Percentiles rank a stretch among this genome's conserved stretches.
phyloP scores from a whole-genome alignment of 176 grass and related monocot species.

The Musa schizocarpa region DNA sequence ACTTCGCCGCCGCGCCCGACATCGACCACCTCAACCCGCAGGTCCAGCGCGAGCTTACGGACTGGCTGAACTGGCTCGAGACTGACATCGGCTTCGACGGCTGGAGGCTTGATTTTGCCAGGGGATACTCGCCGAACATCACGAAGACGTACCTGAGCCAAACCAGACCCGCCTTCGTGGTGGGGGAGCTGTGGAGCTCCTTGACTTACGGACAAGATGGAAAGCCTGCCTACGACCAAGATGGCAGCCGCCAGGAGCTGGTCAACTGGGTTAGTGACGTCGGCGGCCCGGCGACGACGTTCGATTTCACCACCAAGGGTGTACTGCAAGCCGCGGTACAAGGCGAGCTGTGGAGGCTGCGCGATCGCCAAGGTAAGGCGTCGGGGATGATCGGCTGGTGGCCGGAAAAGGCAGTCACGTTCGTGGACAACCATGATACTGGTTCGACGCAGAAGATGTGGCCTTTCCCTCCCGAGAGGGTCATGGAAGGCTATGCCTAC shows the following conservation, averaged over 20 bases:
- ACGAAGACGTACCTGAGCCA: conserved; percentile 48
- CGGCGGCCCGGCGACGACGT: conserved; percentile 42
- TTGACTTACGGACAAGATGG: conserved; percentile 51
- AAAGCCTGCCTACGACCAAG: conserved; percentile 53
- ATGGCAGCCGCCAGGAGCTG: conserved; percentile 46
- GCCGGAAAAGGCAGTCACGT: conserved; percentile 74
- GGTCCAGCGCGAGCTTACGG: conserved; percentile 68
- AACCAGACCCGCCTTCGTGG: conserved; percentile 43
- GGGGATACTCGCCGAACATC: conserved; percentile 50
- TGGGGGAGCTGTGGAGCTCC: conserved; percentile 77
- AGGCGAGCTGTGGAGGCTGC: conserved; percentile 64
- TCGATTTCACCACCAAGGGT: conserved; percentile 93
- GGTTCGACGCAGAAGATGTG: conserved; percentile 50
- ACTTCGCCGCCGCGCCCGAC: conserved; percentile 57
- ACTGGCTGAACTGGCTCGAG: conserved; percentile 89
- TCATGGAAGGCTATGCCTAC: conserved; percentile 78
- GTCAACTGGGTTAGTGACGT: conserved; percentile 59
- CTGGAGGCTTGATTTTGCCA: conserved; percentile 77
- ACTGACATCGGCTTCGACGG: conserved; percentile 61
- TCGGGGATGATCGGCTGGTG: conserved; percentile 62
- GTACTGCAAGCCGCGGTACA: conserved; percentile 55
- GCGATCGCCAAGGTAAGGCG: conserved; percentile 53
- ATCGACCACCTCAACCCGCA: conserved; percentile 81
- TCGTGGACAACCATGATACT: conserved; percentile 90
- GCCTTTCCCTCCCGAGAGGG: conserved; percentile 64